Percentiles rank a stretch among this genome's conserved stretches.
Conservation (phyloP, 73 alveolate genomes). For the Durusdinium trenchii region DNA sequence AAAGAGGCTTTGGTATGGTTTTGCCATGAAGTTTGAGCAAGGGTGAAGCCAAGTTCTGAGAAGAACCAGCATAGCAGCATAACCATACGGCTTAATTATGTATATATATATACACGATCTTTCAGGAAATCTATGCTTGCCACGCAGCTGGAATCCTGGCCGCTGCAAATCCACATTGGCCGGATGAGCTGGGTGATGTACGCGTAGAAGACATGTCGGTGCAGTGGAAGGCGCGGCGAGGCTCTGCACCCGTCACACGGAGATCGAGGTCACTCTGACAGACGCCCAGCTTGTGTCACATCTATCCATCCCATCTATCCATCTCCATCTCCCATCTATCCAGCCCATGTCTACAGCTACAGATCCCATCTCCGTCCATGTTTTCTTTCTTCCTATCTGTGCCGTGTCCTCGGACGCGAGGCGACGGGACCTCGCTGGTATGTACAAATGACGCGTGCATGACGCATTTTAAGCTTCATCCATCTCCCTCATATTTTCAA, state of each 20-base stretch:
- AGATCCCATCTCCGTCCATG: too few species aligned
- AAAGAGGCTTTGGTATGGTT: too few species aligned
- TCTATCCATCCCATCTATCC: background rate
- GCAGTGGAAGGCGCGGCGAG: slow-evolving; percentile 79
- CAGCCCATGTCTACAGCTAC: too few species aligned
- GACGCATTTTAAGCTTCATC: too few species aligned
- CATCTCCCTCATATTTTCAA: too few species aligned
- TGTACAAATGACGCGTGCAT: too few species aligned
- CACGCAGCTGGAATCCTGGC: slow-evolving; percentile 88
- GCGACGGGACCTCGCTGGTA: too few species aligned
- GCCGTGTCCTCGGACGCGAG: too few species aligned
- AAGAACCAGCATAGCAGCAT: too few species aligned
- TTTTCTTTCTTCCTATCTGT: too few species aligned
- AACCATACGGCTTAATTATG: background rate
- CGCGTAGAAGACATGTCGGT: slow-evolving; percentile 68
- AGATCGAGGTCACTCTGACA: background rate
- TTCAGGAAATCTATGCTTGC: slow-evolving; percentile 88
- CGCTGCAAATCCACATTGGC: slow-evolving; percentile 77
- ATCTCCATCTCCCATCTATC: too few species aligned
- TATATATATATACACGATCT: background rate
- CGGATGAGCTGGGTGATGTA: slow-evolving; percentile 72
- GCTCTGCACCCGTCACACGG: background rate
- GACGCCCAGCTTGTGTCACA: background rate
- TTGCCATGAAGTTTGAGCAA: background rate
- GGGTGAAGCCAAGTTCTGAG: background rate